Conservation (phyloP, 805 yeast genomes). For the Ogataea ramenticola region DNA sequence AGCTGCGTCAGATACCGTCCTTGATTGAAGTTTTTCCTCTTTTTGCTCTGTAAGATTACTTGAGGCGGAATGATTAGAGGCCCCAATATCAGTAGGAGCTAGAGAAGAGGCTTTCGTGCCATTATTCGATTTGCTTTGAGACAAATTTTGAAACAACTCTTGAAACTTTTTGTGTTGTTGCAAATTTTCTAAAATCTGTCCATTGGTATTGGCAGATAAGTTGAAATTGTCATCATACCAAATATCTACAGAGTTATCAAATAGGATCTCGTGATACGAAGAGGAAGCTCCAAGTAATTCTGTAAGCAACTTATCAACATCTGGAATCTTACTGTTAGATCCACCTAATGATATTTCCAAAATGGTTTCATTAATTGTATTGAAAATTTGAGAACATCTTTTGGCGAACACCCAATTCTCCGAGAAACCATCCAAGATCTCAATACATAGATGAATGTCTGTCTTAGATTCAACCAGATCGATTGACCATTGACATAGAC, state of each 20-base stretch:
- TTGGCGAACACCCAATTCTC: constrained; percentile 41
- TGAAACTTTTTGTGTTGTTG: constrained; percentile 1
- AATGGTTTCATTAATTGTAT: constrained; percentile 35
- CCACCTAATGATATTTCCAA: constrained; percentile 34
- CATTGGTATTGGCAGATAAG: not conserved
- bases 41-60: no score
- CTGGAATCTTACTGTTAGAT: constrained; percentile 26
- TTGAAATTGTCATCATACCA: constrained; percentile 27
- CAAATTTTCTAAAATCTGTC: not conserved
- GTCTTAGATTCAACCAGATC: constrained; percentile 38
- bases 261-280: constrained; percentile 38
- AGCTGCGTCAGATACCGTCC: no score
- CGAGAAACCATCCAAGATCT: constrained; percentile 38
- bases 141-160: not conserved
- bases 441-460: constrained; percentile 38
- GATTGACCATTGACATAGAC: constrained; percentile 39
- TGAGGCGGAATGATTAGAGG: no score
- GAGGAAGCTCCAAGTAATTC: constrained; percentile 37
- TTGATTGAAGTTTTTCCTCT: no score
- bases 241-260: constrained; percentile 38
- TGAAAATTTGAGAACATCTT: constrained; percentile 36
- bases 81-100: no score
- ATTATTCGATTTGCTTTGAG: not conserved
- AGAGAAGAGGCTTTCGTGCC: not conserved
- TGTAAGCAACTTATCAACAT: constrained; percentile 32